Percentiles rank a stretch among this genome's conserved stretches.
phyloP scores from a whole-genome alignment of 164 flowering plant genomes.

The Vitis rotundifolia region DNA sequence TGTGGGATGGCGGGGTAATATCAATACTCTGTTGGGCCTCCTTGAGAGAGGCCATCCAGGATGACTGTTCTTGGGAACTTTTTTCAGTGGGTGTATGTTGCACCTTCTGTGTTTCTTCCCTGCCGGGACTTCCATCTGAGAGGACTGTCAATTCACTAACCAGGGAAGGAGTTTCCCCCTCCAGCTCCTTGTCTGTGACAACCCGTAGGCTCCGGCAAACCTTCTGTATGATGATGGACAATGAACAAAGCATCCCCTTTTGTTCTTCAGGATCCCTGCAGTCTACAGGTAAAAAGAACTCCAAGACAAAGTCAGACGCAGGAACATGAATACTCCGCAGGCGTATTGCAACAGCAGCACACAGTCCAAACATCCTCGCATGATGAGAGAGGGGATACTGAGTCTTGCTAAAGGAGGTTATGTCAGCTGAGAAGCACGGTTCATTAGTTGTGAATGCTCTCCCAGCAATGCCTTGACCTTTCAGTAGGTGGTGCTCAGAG shows the following conservation, averaged over 20 bases:
- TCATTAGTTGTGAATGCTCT: conserved; percentile 69
- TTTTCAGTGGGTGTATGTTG: conserved; percentile 11
- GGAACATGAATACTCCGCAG: conserved; percentile 49
- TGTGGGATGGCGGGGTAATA: conserved; percentile 17
- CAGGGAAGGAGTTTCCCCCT: conserved; percentile 29
- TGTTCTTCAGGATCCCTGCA: conserved; percentile 39
- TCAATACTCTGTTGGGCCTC: conserved; percentile 30
- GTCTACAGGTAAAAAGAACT: conserved; percentile 43
- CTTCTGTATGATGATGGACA: conserved; percentile 32
- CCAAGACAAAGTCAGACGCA: conserved; percentile 54
- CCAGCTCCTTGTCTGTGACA: conserved; percentile 54
- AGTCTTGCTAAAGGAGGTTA: conserved; percentile 50
- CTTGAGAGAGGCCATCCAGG: conserved; percentile 18
- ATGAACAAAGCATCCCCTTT: conserved; percentile 31
- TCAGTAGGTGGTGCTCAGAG: conserved; percentile 81
- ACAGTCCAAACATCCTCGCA: conserved; percentile 63
- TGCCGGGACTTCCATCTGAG: conserved; percentile 20
- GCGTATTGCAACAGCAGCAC: conserved; percentile 77
- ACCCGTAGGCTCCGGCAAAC: conserved; percentile 33
- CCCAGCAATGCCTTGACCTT: conserved; percentile 85
- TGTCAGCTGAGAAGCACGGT: conserved; percentile 72
- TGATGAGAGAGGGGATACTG: conserved; percentile 89
- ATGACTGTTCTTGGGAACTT: conserved; percentile 25
- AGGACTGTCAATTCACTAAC: conserved; percentile 24
- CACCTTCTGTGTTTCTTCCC: conserved; percentile 17